Conservation (phyloP, 805 yeast species). For the Grigorovia transvaalensis region DNA sequence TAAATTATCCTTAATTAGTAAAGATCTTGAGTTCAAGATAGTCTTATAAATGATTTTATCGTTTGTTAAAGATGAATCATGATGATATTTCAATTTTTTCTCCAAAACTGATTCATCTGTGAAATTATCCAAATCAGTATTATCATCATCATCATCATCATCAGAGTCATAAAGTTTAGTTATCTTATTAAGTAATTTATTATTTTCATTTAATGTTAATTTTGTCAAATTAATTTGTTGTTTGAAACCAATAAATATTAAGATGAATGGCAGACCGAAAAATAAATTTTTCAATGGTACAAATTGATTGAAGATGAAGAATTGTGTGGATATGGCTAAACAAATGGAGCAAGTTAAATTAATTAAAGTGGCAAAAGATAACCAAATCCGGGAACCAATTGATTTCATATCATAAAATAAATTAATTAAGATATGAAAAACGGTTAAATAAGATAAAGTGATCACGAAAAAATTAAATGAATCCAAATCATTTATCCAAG, state of each 20-base stretch:
- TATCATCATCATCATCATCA: not conserved
- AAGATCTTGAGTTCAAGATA: constrained; percentile 29
- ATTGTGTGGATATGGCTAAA: constrained; percentile 59
- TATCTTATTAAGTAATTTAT: constrained; percentile 26
- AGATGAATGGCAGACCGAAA: constrained; percentile 90
- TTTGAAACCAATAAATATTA: constrained; percentile 85
- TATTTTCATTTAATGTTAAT: constrained; percentile 28
- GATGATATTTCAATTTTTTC: not conserved
- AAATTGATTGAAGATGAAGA: constrained; percentile 43
- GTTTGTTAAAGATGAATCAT: constrained; percentile 7
- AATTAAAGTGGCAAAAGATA: constrained; percentile 66
- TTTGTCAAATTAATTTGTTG: constrained; percentile 56
- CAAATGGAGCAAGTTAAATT: constrained; percentile 78
- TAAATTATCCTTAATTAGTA: constrained; percentile 57
- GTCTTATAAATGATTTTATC: constrained; percentile 27
- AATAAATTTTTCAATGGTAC: constrained; percentile 67
- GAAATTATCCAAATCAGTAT: too few relatives aligned
- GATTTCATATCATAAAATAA: constrained; percentile 66
- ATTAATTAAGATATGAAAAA: constrained; percentile 72
- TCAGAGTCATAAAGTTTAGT: not conserved
- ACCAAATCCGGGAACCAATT: constrained; percentile 66
- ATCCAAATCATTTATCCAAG: constrained; percentile 60
- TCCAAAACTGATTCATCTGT: not conserved
- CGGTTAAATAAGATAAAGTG: constrained; percentile 71
- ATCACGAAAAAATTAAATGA: constrained; percentile 75